Percentiles rank a stretch among this genome's conserved stretches.
Conservation (phyloP, 2,329 filamentous ascomycete species). For the Trichothecium sympodiale region DNA sequence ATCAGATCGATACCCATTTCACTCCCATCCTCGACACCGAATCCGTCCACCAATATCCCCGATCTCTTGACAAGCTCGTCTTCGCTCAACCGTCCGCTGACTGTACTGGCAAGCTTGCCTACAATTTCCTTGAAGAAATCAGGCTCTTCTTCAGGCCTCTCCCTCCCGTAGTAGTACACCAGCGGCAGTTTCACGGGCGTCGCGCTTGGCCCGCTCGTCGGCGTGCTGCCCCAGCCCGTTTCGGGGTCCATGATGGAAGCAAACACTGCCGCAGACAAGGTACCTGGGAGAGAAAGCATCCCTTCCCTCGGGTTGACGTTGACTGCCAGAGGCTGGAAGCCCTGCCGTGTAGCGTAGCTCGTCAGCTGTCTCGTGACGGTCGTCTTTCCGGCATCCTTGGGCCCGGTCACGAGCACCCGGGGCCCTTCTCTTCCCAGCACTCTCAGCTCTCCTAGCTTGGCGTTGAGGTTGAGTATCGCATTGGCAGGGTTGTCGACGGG, state of each 20-base stretch:
- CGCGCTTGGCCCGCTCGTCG: slow-evolving; percentile 78
- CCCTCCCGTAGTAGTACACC: slow-evolving; percentile 77
- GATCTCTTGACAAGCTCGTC: slow-evolving; percentile 59
- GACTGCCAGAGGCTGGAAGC: slow-evolving; percentile 66
- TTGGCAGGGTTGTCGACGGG: slow-evolving; percentile 73
- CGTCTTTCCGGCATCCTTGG: slow-evolving; percentile 72
- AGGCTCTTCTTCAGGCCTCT: slow-evolving; percentile 60
- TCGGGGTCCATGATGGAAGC: slow-evolving; percentile 76
- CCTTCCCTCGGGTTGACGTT: slow-evolving; percentile 79
- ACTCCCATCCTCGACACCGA: slow-evolving; percentile 55
- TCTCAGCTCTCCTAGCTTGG: slow-evolving; percentile 67
- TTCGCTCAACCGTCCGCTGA: slow-evolving; percentile 65
- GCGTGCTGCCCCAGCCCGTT: slow-evolving; percentile 75
- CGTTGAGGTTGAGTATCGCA: slow-evolving; percentile 76
- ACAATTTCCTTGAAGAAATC: slow-evolving; percentile 63
- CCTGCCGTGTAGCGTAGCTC: slow-evolving; percentile 66
- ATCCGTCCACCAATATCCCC: slow-evolving; percentile 79
- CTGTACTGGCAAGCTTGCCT: slow-evolving; percentile 66
- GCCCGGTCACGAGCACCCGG: slow-evolving; percentile 73
- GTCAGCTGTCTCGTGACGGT: slow-evolving; percentile 67
- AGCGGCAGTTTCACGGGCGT: slow-evolving; percentile 87
- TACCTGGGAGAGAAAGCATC: slow-evolving; percentile 67
- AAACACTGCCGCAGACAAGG: slow-evolving; percentile 76
- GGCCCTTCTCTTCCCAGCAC: slow-evolving; percentile 52
- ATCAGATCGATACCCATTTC: slow-evolving; percentile 65